phyloP scores from a whole-genome alignment of 768 basidiomycete species.

The Cystofilobasidium bisporidii region DNA sequence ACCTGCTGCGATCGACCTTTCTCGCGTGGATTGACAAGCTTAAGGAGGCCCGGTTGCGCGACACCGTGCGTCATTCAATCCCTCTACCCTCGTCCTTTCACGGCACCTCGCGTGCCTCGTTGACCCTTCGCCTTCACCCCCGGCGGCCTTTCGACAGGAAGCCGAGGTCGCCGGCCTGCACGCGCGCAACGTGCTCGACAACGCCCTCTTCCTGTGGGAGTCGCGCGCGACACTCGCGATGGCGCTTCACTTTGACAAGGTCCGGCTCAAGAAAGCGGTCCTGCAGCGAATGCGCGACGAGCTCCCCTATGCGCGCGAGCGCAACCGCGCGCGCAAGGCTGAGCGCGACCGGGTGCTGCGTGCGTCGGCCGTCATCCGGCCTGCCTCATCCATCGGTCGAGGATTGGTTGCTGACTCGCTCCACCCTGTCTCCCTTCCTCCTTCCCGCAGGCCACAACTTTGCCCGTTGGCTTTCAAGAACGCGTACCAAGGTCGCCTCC shows the following conservation, averaged over 20 bases:
- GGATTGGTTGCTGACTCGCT: slow-evolving; percentile 14
- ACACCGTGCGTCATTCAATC: slow-evolving; percentile 2
- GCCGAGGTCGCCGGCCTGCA: slow-evolving; percentile 7
- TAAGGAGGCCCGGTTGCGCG: slow-evolving; percentile 5
- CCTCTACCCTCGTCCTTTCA: slow-evolving; percentile 11
- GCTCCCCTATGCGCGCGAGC: slow-evolving; percentile 61
- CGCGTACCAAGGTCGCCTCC: slow-evolving; percentile 60
- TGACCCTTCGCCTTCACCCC: background rate
- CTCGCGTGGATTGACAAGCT: slow-evolving; percentile 71
- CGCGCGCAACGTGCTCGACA: slow-evolving; percentile 16
- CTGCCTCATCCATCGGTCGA: background rate
- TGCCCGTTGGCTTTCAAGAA: slow-evolving; percentile 58
- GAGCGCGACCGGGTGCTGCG: slow-evolving; percentile 52
- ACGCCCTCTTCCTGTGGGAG: slow-evolving; percentile 26
- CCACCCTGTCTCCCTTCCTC: slow-evolving; percentile 2
- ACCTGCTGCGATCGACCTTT: slow-evolving; percentile 53
- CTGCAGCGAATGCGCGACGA: slow-evolving; percentile 60
- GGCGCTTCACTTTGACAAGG: slow-evolving; percentile 65
- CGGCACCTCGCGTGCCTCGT: background rate
- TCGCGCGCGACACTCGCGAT: slow-evolving; percentile 44
- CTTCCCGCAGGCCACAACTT: slow-evolving; percentile 47
- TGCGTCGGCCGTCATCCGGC: slow-evolving; percentile 43
- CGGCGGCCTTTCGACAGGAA: slow-evolving; percentile 10
- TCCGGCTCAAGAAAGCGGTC: slow-evolving; percentile 51
- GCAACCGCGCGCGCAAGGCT: slow-evolving; percentile 56